phyloP scores from a whole-genome alignment of 768 basidiomycete genomes.

The Pulveroboletus sp. region DNA sequence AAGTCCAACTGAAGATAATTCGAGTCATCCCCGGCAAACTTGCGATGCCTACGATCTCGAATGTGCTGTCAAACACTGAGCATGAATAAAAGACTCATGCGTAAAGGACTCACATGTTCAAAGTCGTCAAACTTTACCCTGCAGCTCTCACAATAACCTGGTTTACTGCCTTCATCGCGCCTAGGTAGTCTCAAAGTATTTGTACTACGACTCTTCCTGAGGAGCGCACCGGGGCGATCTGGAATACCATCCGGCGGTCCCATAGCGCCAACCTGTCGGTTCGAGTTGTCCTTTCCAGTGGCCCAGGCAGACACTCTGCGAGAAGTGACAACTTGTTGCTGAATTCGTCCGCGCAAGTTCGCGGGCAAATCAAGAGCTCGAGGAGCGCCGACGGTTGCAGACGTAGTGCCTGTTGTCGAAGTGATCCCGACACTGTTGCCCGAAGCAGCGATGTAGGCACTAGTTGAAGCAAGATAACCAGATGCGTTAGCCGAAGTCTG shows the following conservation, averaged over 20 bases:
- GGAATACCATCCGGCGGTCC: slow-evolving; percentile 64
- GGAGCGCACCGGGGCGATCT: slow-evolving; percentile 39
- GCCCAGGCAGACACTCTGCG: slow-evolving; percentile 41
- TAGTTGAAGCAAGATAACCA: slow-evolving; percentile 58
- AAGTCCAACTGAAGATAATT: slow-evolving; percentile 80
- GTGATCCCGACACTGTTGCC: slow-evolving; percentile 94
- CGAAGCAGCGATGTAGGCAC: slow-evolving; percentile 81
- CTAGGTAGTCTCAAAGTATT: slow-evolving; percentile 70
- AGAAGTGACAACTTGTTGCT: slow-evolving; percentile 65
- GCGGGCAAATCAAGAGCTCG: slow-evolving; percentile 49
- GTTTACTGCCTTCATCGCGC: slow-evolving; percentile 82
- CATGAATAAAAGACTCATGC: not conserved
- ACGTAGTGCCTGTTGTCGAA: slow-evolving; percentile 85
- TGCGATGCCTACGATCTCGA: slow-evolving; percentile 64
- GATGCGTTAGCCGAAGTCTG: slow-evolving; percentile 62
- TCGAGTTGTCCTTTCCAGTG: slow-evolving; percentile 23
- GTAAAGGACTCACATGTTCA: slow-evolving; percentile 47
- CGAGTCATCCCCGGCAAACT: slow-evolving; percentile 69
- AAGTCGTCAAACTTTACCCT: slow-evolving; percentile 88
- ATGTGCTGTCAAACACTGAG: slow-evolving; percentile 54
- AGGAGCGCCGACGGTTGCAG: slow-evolving; percentile 45
- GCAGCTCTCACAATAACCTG: slow-evolving; percentile 98
- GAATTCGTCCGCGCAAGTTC: slow-evolving; percentile 49
- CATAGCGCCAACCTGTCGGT: slow-evolving; percentile 42
- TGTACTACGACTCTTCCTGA: slow-evolving; percentile 78